phyloP scores from a whole-genome alignment of 2,329 filamentous ascomycete genomes.

The Hymenoscyphus fraxineus region DNA sequence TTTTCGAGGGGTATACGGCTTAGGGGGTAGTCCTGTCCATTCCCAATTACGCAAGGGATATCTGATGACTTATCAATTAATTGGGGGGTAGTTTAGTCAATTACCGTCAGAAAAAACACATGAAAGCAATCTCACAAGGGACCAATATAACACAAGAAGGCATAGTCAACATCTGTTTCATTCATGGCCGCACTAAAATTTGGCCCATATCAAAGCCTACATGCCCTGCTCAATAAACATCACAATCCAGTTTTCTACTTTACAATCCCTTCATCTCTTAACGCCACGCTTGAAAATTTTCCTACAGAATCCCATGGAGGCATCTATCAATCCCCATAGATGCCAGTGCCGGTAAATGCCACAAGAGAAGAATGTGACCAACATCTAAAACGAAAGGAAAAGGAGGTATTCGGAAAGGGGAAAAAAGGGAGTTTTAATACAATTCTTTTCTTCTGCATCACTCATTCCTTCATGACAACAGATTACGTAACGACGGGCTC shows the following conservation, averaged over 20 bases:
- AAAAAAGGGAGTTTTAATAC: not conserved
- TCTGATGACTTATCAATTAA: too few relatives aligned
- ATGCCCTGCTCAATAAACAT: not conserved
- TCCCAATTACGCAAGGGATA: too few relatives aligned
- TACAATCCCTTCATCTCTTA: conserved; percentile 3
- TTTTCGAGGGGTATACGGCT: too few relatives aligned
- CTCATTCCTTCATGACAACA: conserved; percentile 53
- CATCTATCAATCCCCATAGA: not conserved
- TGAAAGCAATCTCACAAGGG: not conserved
- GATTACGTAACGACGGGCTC: conserved; percentile 70
- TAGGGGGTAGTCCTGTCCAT: too few relatives aligned
- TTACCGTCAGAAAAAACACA: not conserved
- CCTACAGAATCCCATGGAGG: not conserved
- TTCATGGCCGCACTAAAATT: not conserved
- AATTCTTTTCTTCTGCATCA: conserved; percentile 1
- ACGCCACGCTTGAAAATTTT: conserved; percentile 6
- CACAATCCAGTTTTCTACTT: not conserved
- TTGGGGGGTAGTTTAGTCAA: too few relatives aligned
- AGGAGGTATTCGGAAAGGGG: not conserved
- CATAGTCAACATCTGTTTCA: not conserved
- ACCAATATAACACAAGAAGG: not conserved
- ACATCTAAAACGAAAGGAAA: conserved; percentile 2
- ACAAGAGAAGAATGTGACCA: conserved; percentile 1
- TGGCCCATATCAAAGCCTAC: not conserved
- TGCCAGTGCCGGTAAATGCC: conserved; percentile 1